These are phyloP conservation scores for Boletus coccyginus DNA, from an alignment of 768 basidiomycete species.

Conservation along the genomic window DNA sequence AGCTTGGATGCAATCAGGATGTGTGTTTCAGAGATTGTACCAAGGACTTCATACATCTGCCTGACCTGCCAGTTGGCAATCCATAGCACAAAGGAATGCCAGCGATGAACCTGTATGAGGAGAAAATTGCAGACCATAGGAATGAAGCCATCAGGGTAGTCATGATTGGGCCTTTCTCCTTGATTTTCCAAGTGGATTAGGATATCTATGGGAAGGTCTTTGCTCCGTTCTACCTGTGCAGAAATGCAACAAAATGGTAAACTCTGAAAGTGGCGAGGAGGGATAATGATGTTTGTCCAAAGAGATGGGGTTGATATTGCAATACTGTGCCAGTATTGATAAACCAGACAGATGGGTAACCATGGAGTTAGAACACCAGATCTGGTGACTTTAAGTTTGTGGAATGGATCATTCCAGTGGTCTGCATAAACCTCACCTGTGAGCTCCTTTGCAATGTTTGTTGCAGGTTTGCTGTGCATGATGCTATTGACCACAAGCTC, in stretches of 20 bases:
- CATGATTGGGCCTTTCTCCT: too few relatives aligned
- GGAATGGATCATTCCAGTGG: too few relatives aligned
- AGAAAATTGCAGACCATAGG: not conserved
- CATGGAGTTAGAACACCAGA: not conserved
- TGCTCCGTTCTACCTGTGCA: not conserved
- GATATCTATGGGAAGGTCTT: not conserved
- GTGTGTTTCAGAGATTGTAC: not conserved
- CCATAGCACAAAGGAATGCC: not conserved
- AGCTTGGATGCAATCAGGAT: not conserved
- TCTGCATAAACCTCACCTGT: not conserved
- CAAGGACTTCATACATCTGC: not conserved
- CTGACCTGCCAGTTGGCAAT: rapidly evolving
- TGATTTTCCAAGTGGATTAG: not conserved
- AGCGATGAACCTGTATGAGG: not conserved
- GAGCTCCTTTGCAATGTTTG: too few relatives aligned
- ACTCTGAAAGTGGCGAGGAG: not conserved
- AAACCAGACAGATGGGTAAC: not conserved
- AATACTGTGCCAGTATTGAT: not conserved
- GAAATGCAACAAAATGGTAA: not conserved
- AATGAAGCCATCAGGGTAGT: too few relatives aligned
- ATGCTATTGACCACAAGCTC: not conserved
- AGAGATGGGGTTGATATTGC: not conserved
- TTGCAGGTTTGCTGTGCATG: too few relatives aligned
- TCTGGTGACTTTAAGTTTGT: too few relatives aligned
- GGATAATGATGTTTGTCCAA: not conserved